These are phyloP conservation scores for Pseudopyricularia cyperi DNA, from an alignment of 2,329 filamentous ascomycete genomes.

Conservation along the genomic window DNA sequence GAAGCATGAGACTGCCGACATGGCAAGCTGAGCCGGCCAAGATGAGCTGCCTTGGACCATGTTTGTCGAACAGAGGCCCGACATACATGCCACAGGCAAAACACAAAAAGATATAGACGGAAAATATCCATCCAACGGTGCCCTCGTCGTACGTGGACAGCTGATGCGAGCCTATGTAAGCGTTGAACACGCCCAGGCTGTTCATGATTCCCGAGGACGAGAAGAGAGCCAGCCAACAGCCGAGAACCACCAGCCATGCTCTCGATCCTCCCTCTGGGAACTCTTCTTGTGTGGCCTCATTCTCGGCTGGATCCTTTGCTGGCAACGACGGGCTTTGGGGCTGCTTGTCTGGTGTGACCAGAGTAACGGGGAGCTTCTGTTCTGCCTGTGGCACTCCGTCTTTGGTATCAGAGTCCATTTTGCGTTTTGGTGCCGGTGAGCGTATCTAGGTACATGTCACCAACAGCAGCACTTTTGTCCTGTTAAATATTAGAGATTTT, in stretches of 20 bases:
- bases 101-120: constrained; percentile 51
- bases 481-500: too few relatives aligned
- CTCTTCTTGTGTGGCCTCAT: too few relatives aligned
- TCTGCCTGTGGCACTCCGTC: too few relatives aligned
- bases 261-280: constrained; percentile 55
- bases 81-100: constrained; percentile 58
- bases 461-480: too few relatives aligned
- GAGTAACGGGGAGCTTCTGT: too few relatives aligned
- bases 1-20: constrained; percentile 25
- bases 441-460: too few relatives aligned
- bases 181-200: constrained; percentile 47
- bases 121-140: constrained; percentile 57
- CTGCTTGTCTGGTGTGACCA: too few relatives aligned
- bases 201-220: constrained; percentile 52
- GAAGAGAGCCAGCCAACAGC: constrained; percentile 49
- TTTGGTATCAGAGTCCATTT: too few relatives aligned
- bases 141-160: constrained; percentile 42
- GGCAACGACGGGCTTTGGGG: too few relatives aligned
- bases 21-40: constrained; percentile 14
- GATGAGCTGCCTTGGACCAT: constrained; percentile 38
- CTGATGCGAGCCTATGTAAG: constrained; percentile 49
- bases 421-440: too few relatives aligned
- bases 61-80: constrained; percentile 56
- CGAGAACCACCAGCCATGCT: constrained; percentile 55
- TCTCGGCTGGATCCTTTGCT: too few relatives aligned